phyloP scores from a whole-genome alignment of 352 stramenopile genomes.

The Albugo laibachii region DNA sequence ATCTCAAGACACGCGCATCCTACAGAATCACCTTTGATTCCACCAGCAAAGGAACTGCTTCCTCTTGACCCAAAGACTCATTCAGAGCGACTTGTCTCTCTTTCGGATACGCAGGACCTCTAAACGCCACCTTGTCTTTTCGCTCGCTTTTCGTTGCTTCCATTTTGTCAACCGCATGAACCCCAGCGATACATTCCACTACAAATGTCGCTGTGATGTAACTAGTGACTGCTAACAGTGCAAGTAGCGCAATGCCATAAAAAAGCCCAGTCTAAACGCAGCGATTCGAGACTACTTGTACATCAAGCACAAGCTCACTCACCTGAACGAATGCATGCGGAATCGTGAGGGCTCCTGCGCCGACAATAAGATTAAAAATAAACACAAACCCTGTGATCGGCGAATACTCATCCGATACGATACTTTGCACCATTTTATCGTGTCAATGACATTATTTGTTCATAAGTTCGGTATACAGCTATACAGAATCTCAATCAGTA shows the following conservation, averaged over 20 bases:
- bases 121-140: conserved; percentile 1
- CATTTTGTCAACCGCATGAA: conserved; percentile 46
- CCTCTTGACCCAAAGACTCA: too few species aligned
- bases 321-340: conserved; percentile 71
- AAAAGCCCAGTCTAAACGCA: conserved; percentile 37
- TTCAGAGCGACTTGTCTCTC: too few species aligned
- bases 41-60: too few species aligned
- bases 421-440: conserved; percentile 4
- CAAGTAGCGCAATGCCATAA: conserved; percentile 41
- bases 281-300: background rate
- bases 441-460: conserved; percentile 16
- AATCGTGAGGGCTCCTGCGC: conserved; percentile 69
- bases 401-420: conserved; percentile 29
- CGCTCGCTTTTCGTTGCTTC: background rate
- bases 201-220: conserved; percentile 78
- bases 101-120: too few species aligned
- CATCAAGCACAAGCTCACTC: background rate
- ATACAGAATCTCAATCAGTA: too few species aligned
- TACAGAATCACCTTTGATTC: too few species aligned
- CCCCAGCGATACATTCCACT: conserved; percentile 61
- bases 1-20: too few species aligned
- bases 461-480: conserved; percentile 3
- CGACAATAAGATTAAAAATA: conserved; percentile 82
- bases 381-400: conserved; percentile 79
- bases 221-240: conserved; percentile 35